Percentiles rank a stretch among this genome's conserved stretches.
Evolutionary conservation across 805 yeast species (phyloP).

Genomic region (Groenewaldozyma salmanticensis): DNA sequence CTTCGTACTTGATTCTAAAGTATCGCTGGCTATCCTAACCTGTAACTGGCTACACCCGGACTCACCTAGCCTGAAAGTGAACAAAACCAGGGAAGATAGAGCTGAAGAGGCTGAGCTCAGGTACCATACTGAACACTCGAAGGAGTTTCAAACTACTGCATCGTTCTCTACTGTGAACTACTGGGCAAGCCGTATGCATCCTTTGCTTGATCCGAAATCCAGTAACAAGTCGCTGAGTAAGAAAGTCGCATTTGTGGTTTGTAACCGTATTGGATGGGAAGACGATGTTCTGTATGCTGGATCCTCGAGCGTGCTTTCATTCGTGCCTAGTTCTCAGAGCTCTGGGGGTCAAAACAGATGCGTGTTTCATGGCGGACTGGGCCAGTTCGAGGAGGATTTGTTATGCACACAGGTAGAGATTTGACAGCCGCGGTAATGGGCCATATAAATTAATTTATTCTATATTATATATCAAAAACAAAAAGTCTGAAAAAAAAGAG

Average conservation of each 20-base stretch:
- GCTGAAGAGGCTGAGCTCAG: constrained; percentile 9
- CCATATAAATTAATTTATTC: no score
- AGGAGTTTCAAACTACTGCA: no score
- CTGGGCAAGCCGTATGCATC: constrained; percentile 66
- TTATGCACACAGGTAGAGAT: constrained; percentile 11
- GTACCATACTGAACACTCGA: constrained; percentile 18
- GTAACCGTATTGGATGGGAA: constrained; percentile 78
- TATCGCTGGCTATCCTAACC: constrained; percentile 59
- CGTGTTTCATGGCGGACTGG: constrained; percentile 16
- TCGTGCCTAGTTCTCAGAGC: constrained; percentile 19
- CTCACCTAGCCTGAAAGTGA: constrained; percentile 8
- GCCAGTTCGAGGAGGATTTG: constrained; percentile 13
- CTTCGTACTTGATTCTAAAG: constrained; percentile 37
- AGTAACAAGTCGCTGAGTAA: no score
- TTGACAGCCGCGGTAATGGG: no score
- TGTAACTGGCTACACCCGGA: constrained; percentile 67
- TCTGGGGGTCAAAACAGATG: constrained; percentile 18
- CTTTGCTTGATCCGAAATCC: constrained; percentile 35
- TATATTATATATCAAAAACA: no score
- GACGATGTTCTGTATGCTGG: constrained; percentile 29
- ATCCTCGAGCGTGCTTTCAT: constrained; percentile 37
- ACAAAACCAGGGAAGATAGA: constrained; percentile 13
- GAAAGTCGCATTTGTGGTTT: constrained; percentile 40
- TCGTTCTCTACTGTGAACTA: constrained; percentile 43
- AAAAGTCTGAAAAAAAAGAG: no score